These are phyloP conservation scores for Diutina neorugosa DNA, from an alignment of 1,139 yeast genomes.

Conservation along the genomic window DNA sequence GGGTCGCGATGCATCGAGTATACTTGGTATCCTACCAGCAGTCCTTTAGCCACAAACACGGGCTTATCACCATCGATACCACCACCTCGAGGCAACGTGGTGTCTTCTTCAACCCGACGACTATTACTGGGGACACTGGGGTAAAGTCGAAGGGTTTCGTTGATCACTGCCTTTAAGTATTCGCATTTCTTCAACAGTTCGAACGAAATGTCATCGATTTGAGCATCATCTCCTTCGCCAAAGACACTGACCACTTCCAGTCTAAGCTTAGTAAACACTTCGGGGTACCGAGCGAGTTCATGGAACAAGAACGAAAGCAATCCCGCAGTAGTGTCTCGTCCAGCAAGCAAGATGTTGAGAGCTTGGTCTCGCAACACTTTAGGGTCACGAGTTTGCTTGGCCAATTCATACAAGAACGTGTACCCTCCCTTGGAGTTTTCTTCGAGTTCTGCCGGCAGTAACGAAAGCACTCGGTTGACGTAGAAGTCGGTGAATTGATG, in stretches of 20 bases:
- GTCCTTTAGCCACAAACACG: slow-evolving; percentile 33
- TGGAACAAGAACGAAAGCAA: slow-evolving; percentile 34
- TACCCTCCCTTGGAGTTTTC: slow-evolving; percentile 29
- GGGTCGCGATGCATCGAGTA: slow-evolving; percentile 34
- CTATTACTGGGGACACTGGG: slow-evolving; percentile 46
- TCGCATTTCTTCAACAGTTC: slow-evolving; percentile 39
- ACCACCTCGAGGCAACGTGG: slow-evolving; percentile 42
- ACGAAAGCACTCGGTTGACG: slow-evolving; percentile 13
- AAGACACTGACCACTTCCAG: slow-evolving; percentile 23
- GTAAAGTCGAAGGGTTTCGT: slow-evolving; percentile 40
- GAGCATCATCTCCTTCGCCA: slow-evolving; percentile 24
- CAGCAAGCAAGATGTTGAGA: slow-evolving; percentile 40
- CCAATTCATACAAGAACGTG: slow-evolving; percentile 38
- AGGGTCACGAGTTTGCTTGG: slow-evolving; percentile 38
- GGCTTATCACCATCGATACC: slow-evolving; percentile 33
- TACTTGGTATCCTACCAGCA: slow-evolving; percentile 31
- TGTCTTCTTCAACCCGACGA: slow-evolving; percentile 32
- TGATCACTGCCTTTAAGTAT: slow-evolving; percentile 34
- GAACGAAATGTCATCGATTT: slow-evolving; percentile 24
- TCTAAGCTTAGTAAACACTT: slow-evolving; percentile 26
- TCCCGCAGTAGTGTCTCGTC: slow-evolving; percentile 49
- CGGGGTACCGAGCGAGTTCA: slow-evolving; percentile 34
- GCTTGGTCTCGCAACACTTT: slow-evolving; percentile 38
- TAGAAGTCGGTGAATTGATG: slow-evolving; percentile 24
- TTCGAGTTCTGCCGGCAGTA: slow-evolving; percentile 21